These are phyloP conservation scores for Euphorbia tirucalli DNA, from an alignment of 345 rosid genomes.

Conservation along the genomic window DNA sequence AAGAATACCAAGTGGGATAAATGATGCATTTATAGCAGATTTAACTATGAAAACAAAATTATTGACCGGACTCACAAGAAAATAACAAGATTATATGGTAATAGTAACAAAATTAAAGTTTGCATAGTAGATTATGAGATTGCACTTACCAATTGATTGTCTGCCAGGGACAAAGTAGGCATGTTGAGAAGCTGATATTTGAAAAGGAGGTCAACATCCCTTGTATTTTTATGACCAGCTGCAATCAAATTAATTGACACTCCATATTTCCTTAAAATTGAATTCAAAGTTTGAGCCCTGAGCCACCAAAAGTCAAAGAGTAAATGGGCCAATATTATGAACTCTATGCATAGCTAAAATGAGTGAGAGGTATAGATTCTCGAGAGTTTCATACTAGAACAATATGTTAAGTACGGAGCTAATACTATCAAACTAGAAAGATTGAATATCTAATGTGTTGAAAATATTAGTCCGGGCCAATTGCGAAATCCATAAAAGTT, in stretches of 20 bases:
- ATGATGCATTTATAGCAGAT: not conserved
- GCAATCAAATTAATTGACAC: conserved; percentile 23
- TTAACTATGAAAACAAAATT: too few species aligned
- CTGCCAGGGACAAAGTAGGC: conserved; percentile 13
- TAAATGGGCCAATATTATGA: too few species aligned
- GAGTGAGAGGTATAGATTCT: too few species aligned
- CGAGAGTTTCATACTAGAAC: too few species aligned
- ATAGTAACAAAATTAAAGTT: too few species aligned
- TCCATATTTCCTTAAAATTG: conserved; percentile 35
- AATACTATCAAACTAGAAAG: too few species aligned
- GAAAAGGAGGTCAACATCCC: conserved; percentile 23
- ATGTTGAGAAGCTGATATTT: conserved; percentile 30
- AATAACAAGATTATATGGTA: not conserved
- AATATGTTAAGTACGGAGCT: too few species aligned
- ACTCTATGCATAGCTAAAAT: not conserved
- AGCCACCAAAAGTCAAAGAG: not conserved
- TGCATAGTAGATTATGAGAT: not conserved
- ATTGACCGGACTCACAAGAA: not conserved
- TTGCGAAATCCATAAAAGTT: too few species aligned
- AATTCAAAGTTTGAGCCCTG: conserved; percentile 39
- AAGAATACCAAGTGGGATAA: not conserved
- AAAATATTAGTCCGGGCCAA: too few species aligned
- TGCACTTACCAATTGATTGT: conserved; percentile 21
- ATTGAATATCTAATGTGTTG: too few species aligned
- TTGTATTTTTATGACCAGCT: conserved; percentile 18